Evolutionary conservation across 371 early-diverging fungal species (phyloP).

Genomic region (Mucor mucedo): DNA sequence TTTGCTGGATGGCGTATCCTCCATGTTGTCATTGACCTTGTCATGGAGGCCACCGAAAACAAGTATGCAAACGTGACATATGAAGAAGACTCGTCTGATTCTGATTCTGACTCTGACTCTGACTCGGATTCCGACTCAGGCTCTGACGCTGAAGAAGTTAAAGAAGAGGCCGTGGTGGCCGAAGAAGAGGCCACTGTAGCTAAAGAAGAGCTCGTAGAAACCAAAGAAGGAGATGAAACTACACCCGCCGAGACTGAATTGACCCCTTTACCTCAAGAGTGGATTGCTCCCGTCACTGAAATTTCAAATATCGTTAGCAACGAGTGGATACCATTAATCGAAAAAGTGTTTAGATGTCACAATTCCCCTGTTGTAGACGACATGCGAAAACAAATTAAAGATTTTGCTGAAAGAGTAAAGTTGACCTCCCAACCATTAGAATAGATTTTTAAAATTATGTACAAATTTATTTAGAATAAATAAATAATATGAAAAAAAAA

Average conservation of each 20-base stretch:
- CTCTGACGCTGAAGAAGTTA: not conserved
- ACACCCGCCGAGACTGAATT: conserved; percentile 5
- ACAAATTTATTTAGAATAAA: not conserved
- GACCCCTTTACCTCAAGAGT: conserved; percentile 36
- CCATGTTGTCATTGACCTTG: conserved; percentile 33
- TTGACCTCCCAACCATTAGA: conserved; percentile 5
- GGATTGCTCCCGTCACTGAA: conserved; percentile 25
- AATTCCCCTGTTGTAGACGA: conserved; percentile 35
- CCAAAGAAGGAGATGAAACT: not conserved
- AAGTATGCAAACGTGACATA: conserved; percentile 28
- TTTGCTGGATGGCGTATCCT: conserved; percentile 51
- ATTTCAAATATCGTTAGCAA: conserved; percentile 28
- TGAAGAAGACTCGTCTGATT: conserved; percentile 10
- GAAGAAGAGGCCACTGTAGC: not conserved
- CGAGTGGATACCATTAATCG: conserved; percentile 39
- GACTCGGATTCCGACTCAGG: conserved; percentile 11
- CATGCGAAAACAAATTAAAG: conserved; percentile 31
- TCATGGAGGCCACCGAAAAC: conserved; percentile 33
- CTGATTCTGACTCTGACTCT: conserved; percentile 13
- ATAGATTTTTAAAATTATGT: not conserved
- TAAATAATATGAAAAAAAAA: not conserved
- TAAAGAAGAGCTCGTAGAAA: not conserved
- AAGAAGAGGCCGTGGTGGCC: not conserved
- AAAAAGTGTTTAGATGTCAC: conserved; percentile 29
- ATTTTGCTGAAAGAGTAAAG: conserved; percentile 18